Base-by-base conservation (phyloP, 352 stramenopile genomes). In the Phytopythium aichiense region DNA sequence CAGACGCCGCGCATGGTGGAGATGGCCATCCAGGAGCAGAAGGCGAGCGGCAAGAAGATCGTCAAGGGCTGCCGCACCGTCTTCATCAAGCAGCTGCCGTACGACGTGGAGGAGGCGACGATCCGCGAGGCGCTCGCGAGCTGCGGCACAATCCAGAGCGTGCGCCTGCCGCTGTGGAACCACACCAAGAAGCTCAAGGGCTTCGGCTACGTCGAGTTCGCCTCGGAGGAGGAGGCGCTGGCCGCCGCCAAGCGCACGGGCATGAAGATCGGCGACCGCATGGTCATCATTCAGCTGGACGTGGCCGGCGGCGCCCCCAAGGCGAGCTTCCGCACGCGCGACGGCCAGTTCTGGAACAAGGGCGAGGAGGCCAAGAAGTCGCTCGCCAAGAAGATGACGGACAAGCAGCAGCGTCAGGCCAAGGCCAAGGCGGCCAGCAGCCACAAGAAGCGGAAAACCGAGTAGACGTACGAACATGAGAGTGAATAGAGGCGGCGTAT, bases 71-170 rank as follows among this genome's bases (percentile, higher is more conserved):
- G 96, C 69, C 82, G 84, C 38, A 98, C 85, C 13, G 76, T 99
- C 3, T 98, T 97, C 71, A 92, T 98, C 28, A 94, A 96, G 61
- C 98, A 99, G 68, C 73, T 99, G 28, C 93, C 95, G 1, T 99
- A 99, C 70, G 77, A 94, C 22, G 80, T 92, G 3, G 86, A 94
- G 55, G 91, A 97, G 51, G 71, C 88, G 28, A 74, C 87, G 13
- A 84, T 99, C 11, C 68, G 77, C 16, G 68, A 93, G 51, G 84
- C 83, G 1, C 94, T 99, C 53, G 78, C 65, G 51, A 80, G 60
- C 30, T 98, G 89, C 60, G 95, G 94, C 13, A 91, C 82, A 22
- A 95, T 99, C 66, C 68, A 83, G 16, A 97, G 94, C 64, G 84
- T 99, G 15, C 89, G 97, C 16, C 71, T 99, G 66, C 88, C 91